Evolutionary conservation across 768 basidiomycete genomes (phyloP).

Genomic region (Antrodiella citrinella): DNA sequence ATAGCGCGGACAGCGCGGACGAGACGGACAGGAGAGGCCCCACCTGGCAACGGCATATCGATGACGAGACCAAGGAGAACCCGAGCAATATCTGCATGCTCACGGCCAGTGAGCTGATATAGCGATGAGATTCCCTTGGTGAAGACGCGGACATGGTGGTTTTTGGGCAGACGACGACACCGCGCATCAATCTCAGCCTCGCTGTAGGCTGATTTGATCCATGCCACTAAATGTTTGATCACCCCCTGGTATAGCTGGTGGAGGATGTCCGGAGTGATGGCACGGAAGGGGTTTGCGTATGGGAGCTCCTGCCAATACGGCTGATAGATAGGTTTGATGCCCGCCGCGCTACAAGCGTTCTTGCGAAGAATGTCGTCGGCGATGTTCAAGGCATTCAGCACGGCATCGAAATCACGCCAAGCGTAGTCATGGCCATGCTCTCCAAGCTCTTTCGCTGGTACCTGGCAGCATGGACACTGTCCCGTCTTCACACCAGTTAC

Average conservation of each 20-base stretch:
- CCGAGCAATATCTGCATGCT: conserved; percentile 25
- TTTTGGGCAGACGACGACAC: conserved; percentile 24
- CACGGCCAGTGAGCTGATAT: too few relatives aligned
- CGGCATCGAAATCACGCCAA: background rate
- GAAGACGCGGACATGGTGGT: conserved; percentile 28
- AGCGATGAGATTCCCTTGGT: too few relatives aligned
- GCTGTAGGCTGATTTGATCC: conserved; percentile 13
- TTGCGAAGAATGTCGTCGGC: background rate
- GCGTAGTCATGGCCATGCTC: background rate
- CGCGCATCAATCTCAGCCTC: conserved; percentile 14
- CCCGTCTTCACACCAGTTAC: too few relatives aligned
- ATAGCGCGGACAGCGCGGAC: too few relatives aligned
- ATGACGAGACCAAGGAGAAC: conserved; percentile 14
- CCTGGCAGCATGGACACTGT: conserved; percentile 12
- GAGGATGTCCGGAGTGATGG: conserved; percentile 22
- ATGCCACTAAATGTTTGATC: conserved; percentile 20
- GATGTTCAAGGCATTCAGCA: conserved; percentile 6
- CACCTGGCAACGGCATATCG: too few relatives aligned
- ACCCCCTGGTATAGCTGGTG: conserved; percentile 25
- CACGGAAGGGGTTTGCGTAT: conserved; percentile 16
- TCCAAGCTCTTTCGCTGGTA: conserved; percentile 8
- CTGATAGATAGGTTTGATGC: conserved; percentile 15
- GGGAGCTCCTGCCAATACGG: conserved; percentile 21
- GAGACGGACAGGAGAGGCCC: too few relatives aligned
- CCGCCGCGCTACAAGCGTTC: conserved; percentile 8